Percentiles rank a stretch among this genome's conserved stretches.
phyloP scores from a whole-genome alignment of 352 stramenopile genomes.

The Elongisporangium anandrum region DNA sequence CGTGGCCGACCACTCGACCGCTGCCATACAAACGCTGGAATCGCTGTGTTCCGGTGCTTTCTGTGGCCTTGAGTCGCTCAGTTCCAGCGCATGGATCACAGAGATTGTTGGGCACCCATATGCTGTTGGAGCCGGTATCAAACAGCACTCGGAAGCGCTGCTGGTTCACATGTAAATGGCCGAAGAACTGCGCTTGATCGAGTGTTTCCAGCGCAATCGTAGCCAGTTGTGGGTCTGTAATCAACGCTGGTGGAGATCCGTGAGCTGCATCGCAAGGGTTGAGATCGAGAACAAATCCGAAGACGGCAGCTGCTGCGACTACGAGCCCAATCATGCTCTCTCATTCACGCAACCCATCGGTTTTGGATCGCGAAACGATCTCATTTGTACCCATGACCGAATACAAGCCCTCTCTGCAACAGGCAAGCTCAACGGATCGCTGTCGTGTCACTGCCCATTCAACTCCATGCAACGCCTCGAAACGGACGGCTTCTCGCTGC shows the following conservation, averaged over 20 bases:
- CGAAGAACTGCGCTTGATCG: slow-evolving; percentile 75
- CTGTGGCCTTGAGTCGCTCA: not conserved
- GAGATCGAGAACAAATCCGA: not conserved
- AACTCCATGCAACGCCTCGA: not conserved
- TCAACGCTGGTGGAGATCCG: not conserved
- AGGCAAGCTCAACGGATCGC: not conserved
- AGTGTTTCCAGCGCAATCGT: slow-evolving; percentile 59
- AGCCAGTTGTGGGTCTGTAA: not conserved
- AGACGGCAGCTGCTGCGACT: not conserved
- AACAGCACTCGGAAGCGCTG: slow-evolving; percentile 74
- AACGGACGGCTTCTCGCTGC: not conserved
- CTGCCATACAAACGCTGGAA: not conserved
- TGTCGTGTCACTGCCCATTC: not conserved
- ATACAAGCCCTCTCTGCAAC: not conserved
- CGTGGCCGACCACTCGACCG: not conserved
- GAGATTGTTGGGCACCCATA: slow-evolving; percentile 41
- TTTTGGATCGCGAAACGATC: no score
- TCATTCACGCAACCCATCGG: no score
- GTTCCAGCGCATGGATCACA: not conserved
- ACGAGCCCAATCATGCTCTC: no score
- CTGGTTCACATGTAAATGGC: slow-evolving; percentile 45
- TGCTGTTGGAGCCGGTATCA: slow-evolving; percentile 68
- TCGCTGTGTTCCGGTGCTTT: not conserved
- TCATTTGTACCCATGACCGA: not conserved
- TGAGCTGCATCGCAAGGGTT: not conserved